These are phyloP conservation scores for Tricholomella constricta DNA, from an alignment of 768 basidiomycete species.

Conservation along the genomic window DNA sequence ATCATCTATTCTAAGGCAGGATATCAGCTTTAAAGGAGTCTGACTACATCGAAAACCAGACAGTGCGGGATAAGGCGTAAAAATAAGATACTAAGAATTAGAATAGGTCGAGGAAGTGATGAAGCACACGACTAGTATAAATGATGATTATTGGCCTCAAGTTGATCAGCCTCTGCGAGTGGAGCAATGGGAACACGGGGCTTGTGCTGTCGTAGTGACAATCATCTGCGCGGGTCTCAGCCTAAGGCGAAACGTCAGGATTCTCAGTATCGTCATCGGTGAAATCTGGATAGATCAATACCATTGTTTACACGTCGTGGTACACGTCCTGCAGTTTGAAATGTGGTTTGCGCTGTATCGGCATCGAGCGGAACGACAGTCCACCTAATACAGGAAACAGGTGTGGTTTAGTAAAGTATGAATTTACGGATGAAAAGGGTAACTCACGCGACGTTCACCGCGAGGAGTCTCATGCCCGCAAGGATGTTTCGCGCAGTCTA, in stretches of 20 bases:
- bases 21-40: too few species aligned
- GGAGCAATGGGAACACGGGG: constrained; percentile 10
- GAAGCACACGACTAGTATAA: too few species aligned
- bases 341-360: constrained; percentile 16
- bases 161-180: too few species aligned
- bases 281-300: neutral
- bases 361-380: constrained; percentile 15
- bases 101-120: too few species aligned
- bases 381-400: constrained; percentile 9
- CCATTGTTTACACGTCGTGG: constrained; percentile 17
- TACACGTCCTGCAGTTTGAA: constrained; percentile 8
- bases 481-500: constrained; percentile 10
- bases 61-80: too few species aligned
- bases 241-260: constrained; percentile 7
- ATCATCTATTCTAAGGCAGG: too few species aligned
- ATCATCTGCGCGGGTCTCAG: constrained; percentile 13
- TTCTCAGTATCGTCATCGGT: neutral
- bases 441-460: constrained; percentile 2
- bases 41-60: too few species aligned
- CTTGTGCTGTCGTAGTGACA: neutral
- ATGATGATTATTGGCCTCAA: too few species aligned
- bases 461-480: constrained; percentile 16
- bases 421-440: neutral
- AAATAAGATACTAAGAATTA: too few species aligned
- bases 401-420: neutral